Evolutionary conservation across 768 basidiomycete genomes (phyloP).

Genomic region (Cubamyces sp.): DNA sequence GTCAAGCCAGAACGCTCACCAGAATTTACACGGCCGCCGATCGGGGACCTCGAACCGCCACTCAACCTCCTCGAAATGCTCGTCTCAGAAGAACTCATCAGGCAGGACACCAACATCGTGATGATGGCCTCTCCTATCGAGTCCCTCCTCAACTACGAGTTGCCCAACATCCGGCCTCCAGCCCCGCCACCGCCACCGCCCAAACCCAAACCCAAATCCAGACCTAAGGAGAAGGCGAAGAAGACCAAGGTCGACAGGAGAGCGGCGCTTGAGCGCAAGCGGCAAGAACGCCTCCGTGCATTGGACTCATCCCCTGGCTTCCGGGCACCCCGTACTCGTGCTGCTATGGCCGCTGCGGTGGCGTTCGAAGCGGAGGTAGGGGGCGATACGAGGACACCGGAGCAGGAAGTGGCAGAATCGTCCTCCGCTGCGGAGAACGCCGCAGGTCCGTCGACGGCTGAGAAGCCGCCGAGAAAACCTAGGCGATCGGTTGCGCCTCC

Average conservation of each 20-base stretch:
- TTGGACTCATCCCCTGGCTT: slow-evolving; percentile 50
- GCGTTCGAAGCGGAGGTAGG: slow-evolving; percentile 48
- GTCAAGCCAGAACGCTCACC: neutral
- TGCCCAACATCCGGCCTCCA: slow-evolving; percentile 63
- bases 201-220: slow-evolving; percentile 42
- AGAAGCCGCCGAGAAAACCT: slow-evolving; percentile 9
- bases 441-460: slow-evolving; percentile 9
- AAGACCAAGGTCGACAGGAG: slow-evolving; percentile 28
- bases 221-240: slow-evolving; percentile 31
- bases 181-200: slow-evolving; percentile 47
- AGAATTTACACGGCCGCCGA: slow-evolving; percentile 8
- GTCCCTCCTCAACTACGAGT: slow-evolving; percentile 70
- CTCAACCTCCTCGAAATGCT: slow-evolving; percentile 60
- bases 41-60: slow-evolving; percentile 81
- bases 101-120: slow-evolving; percentile 56
- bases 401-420: neutral
- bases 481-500: slow-evolving; percentile 7
- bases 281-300: slow-evolving; percentile 23
- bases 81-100: slow-evolving; percentile 53
- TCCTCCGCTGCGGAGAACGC: slow-evolving; percentile 24
- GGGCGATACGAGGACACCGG: slow-evolving; percentile 11
- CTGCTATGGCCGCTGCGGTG: slow-evolving; percentile 17
- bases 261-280: slow-evolving; percentile 33
- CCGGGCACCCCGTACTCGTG: slow-evolving; percentile 53
- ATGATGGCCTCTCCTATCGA: slow-evolving; percentile 61